phyloP scores from a whole-genome alignment of 2,329 filamentous ascomycete species.

The Colletotrichum sojae region DNA sequence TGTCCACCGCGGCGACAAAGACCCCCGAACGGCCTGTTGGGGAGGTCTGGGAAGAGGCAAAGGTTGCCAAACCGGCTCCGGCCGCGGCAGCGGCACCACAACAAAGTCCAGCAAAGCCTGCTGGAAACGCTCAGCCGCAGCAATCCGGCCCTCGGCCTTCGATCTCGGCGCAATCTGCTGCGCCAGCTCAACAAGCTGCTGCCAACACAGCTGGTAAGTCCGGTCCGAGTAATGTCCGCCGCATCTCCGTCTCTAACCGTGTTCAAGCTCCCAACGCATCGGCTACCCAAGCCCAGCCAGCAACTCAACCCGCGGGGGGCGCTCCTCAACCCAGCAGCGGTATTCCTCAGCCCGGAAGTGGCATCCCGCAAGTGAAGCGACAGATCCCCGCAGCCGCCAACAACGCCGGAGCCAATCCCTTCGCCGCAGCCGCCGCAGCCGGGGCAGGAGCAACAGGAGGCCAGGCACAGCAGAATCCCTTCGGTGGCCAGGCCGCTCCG shows the following conservation, averaged over 20 bases:
- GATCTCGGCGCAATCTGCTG: conserved; percentile 25
- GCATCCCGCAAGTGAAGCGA: conserved; percentile 34
- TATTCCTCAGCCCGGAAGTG: conserved; percentile 27
- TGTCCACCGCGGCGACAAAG: conserved; percentile 85
- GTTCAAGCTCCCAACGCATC: conserved; percentile 7
- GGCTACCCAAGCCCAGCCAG: conserved; percentile 13
- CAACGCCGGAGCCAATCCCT: conserved; percentile 31
- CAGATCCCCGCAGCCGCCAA: conserved; percentile 15
- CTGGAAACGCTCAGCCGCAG: conserved; percentile 24
- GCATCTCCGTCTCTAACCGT: not conserved
- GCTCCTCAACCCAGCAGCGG: conserved; percentile 2
- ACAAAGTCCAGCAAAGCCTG: conserved; percentile 38
- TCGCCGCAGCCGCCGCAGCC: conserved; percentile 14
- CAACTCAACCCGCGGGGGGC: not conserved
- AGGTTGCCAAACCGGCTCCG: conserved; percentile 57
- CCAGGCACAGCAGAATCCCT: conserved; percentile 34
- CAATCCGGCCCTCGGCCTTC: conserved; percentile 28
- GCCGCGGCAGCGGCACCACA: conserved; percentile 34
- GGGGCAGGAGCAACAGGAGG: conserved; percentile 10
- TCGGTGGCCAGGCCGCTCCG: conserved; percentile 21
- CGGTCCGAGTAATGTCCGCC: conserved; percentile 7
- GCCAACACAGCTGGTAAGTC: conserved; percentile 37
- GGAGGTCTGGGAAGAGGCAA: conserved; percentile 89
- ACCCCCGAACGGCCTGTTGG: conserved; percentile 87
- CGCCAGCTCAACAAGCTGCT: conserved; percentile 40